These are phyloP conservation scores for Schizophyllum amplum DNA, from an alignment of 1,284 basidiomycete species.

Conservation along the genomic window DNA sequence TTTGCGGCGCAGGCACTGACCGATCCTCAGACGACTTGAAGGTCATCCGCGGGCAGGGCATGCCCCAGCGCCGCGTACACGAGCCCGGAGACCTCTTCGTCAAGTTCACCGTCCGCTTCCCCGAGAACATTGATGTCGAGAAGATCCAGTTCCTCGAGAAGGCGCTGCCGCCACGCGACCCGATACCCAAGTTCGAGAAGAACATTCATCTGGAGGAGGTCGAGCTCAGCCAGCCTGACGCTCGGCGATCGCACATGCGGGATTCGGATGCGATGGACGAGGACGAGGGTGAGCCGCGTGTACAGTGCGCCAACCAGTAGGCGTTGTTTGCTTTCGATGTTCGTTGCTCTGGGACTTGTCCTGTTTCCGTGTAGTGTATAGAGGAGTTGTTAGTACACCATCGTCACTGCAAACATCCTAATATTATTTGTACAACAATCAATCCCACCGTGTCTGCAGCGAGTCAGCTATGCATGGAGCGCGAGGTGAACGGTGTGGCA, in stretches of 20 bases:
- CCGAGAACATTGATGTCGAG: conserved; percentile 68
- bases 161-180: conserved; percentile 77
- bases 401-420: conserved; percentile 4
- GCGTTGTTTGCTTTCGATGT: not conserved
- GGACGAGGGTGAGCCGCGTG: conserved; percentile 71
- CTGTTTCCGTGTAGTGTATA: conserved; percentile 14
- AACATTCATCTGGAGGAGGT: conserved; percentile 80
- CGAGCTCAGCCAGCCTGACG: conserved; percentile 76
- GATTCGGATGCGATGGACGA: conserved; percentile 81
- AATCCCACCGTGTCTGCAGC: conserved; percentile 44
- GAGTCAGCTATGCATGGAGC: conserved; percentile 8
- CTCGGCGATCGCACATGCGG: conserved; percentile 48
- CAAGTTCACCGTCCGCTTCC: conserved; percentile 86
- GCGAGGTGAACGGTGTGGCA: conserved; percentile 6
- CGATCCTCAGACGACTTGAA: conserved; percentile 68
- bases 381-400: conserved; percentile 10
- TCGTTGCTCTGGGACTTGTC: conserved; percentile 1
- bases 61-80: conserved; percentile 98
- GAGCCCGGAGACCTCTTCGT: conserved; percentile 93
- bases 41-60: conserved; percentile 90
- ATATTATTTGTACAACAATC: conserved; percentile 15
- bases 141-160: conserved; percentile 75
- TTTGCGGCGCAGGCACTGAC: conserved; percentile 1
- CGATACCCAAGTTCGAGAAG: conserved; percentile 64
- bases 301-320: conserved; percentile 80